Base-by-base conservation (phyloP, 176 grass and related monocot genomes). In the Chrysopogon serrulatus region DNA sequence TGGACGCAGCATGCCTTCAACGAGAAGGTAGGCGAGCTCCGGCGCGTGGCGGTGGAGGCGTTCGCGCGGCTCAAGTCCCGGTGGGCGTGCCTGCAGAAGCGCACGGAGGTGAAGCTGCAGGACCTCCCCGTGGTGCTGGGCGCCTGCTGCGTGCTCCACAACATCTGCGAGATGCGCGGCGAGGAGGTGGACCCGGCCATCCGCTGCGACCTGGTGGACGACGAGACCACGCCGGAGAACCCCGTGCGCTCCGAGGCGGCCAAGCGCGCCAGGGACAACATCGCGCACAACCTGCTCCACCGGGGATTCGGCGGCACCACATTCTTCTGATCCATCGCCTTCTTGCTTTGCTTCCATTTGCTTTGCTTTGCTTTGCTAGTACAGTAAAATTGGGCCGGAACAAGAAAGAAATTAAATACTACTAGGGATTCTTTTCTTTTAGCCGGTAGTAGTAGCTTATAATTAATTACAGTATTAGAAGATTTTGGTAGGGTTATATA, bases 241-340 rank as follows among this genome's bases (percentile, higher is more conserved):
- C 79, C 87, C 69, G 74, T 94, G 32, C 78, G 88, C 10, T n/a
- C n/a, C n/a, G 49, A 78, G 61, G 43, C 61, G 5, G 90, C 95
- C 11, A 85, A 89, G 81, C 80, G 81, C 60, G 80, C 79, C 40
- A 96, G 96, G 83, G 96, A 99, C 80, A 69, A 67, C 68, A 99
- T 96, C 79, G 89, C 96, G 21, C 96, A 99, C 87, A 99, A 99
- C 85, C 84, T 99, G 57, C 87, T 99, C 59, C 96, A 99, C 76
- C 87, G 81, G 2, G 96, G 96, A 54, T 78, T 90, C 32, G 93
- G 89, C 5, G 96, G 96, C 43, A 96, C 91, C 6, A 80, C 91
- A 56, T 99, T 99, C 78, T 99, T 96, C 88, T 95, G 79, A 82
- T 74, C 68, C 36, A 39, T 76, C 64, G 18, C 11, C 2, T 10